phyloP scores from a whole-genome alignment of 805 yeast genomes.

The Pichia pseudocactophila region DNA sequence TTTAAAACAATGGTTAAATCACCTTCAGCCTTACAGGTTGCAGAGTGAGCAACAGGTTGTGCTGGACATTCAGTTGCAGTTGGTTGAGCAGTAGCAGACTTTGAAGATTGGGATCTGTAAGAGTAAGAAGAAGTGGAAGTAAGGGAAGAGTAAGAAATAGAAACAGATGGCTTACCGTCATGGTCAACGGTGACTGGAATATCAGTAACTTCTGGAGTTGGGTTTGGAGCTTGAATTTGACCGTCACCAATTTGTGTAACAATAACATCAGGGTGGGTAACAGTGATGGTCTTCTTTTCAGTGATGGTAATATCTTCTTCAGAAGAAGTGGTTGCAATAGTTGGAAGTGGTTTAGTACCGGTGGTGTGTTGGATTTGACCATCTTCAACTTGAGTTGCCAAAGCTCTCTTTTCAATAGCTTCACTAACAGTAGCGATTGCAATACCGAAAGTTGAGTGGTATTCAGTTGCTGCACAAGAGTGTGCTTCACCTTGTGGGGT shows the following conservation, averaged over 20 bases:
- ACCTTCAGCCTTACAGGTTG: constrained; percentile 29
- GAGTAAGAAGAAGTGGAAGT: constrained; percentile 30
- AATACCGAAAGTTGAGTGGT: constrained; percentile 56
- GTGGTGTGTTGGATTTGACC: constrained; percentile 37
- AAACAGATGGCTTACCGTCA: constrained; percentile 24
- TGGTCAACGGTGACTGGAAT: constrained; percentile 15
- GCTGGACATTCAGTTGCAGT: constrained; percentile 18
- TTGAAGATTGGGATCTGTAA: constrained; percentile 12
- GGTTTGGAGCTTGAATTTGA: constrained; percentile 34
- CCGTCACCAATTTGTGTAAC: constrained; percentile 31
- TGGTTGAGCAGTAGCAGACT: constrained; percentile 14
- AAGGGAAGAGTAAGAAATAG: constrained; percentile 32
- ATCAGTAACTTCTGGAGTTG: constrained; percentile 25
- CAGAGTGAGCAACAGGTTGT: constrained; percentile 18
- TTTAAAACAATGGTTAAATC: constrained; percentile 38
- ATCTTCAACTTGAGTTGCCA: constrained; percentile 37
- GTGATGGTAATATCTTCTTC: constrained; percentile 17
- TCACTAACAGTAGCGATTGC: constrained; percentile 48
- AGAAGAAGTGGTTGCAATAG: constrained; percentile 21
- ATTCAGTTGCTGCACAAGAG: constrained; percentile 44
- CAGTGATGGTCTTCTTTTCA: constrained; percentile 26
- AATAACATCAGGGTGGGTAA: constrained; percentile 15
- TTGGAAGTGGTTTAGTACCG: constrained; percentile 18
- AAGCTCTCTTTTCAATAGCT: constrained; percentile 25
- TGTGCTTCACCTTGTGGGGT: constrained; percentile 47